Evolutionary conservation across 495 filamentous ascomycete species (phyloP).

Genomic region (Penicillium flavigenum): DNA sequence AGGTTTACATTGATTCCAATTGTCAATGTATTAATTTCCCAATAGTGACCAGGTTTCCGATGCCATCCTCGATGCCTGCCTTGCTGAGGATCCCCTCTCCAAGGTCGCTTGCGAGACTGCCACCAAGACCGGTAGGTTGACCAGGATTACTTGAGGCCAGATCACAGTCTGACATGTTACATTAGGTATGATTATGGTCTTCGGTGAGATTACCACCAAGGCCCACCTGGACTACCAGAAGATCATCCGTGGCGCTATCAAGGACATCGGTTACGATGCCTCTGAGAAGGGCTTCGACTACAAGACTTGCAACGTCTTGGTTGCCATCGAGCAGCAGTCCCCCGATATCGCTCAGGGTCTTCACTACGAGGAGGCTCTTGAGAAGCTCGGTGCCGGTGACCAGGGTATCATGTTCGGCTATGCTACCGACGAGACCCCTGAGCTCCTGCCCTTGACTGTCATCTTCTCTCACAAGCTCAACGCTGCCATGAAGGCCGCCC

Average conservation of each 20-base stretch:
- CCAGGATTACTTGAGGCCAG: constrained; percentile 3
- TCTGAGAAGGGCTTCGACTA: constrained; percentile 99
- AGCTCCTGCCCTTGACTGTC: constrained; percentile 91
- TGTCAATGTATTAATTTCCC: constrained; percentile 16
- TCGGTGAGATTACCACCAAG: constrained; percentile 99
- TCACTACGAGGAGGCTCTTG: constrained; percentile 91
- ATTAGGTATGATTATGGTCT: constrained; percentile 93
- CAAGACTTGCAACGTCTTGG: constrained; percentile 98
- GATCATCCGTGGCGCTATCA: constrained; percentile 90
- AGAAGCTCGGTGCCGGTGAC: constrained; percentile 98
- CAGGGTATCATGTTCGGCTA: constrained; percentile 99
- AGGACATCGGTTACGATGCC: constrained; percentile 97
- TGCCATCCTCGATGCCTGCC: constrained; percentile 96
- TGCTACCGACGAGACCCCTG: constrained; percentile 98
- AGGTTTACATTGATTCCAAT: not conserved
- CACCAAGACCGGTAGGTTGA: constrained; percentile 81
- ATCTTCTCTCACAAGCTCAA: constrained; percentile 95
- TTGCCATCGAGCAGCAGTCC: constrained; percentile 99
- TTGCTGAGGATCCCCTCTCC: constrained; percentile 89
- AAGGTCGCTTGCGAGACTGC: constrained; percentile 99
- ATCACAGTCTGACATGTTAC: constrained; percentile 23
- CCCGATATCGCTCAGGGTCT: constrained; percentile 98
- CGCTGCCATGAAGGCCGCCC: constrained; percentile 82
- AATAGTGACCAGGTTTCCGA: constrained; percentile 94
- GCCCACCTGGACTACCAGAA: constrained; percentile 95